Conservation (phyloP, 306 rosid species). For the Spatholobus suberectus region DNA sequence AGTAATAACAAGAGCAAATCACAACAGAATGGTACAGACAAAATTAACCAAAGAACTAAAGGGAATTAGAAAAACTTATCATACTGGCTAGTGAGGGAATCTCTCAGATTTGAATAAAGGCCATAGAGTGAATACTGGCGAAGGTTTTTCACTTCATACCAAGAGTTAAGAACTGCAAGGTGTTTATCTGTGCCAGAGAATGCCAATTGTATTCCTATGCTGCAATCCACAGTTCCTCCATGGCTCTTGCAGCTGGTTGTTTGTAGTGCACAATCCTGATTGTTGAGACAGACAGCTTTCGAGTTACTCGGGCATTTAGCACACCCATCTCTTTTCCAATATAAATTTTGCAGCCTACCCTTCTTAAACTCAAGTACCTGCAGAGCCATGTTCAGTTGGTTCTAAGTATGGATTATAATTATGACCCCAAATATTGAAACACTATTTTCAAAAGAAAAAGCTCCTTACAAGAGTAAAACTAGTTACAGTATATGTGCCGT, state of each 20-base stretch:
- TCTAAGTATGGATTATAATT: background rate
- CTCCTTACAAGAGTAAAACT: slow-evolving; percentile 90
- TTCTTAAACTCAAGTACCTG: slow-evolving; percentile 87
- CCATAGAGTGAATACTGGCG: slow-evolving; percentile 85
- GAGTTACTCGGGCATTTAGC: slow-evolving; percentile 62
- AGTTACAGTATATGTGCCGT: slow-evolving; percentile 66
- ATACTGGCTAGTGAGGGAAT: slow-evolving; percentile 82
- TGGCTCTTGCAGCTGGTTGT: slow-evolving; percentile 68
- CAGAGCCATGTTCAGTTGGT: slow-evolving; percentile 30
- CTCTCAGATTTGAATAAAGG: slow-evolving; percentile 83
- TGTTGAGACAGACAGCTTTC: slow-evolving; percentile 77
- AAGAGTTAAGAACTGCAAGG: slow-evolving; percentile 85
- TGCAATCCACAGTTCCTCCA: slow-evolving; percentile 85
- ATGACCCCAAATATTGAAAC: slow-evolving; percentile 22
- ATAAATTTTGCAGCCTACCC: slow-evolving; percentile 88
- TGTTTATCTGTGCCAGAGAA: slow-evolving; percentile 96
- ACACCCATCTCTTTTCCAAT: slow-evolving; percentile 92
- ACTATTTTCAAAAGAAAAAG: background rate
- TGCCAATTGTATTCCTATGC: slow-evolving; percentile 84
- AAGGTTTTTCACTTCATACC: slow-evolving; percentile 93
- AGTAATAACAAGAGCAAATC: slow-evolving; percentile 21
- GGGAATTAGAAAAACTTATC: slow-evolving; percentile 61
- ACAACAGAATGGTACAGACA: slow-evolving; percentile 35
- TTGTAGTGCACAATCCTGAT: slow-evolving; percentile 81
- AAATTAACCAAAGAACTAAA: slow-evolving; percentile 38